Evolutionary conservation across 768 basidiomycete species (phyloP).

Genomic region (Trametes maxima): DNA sequence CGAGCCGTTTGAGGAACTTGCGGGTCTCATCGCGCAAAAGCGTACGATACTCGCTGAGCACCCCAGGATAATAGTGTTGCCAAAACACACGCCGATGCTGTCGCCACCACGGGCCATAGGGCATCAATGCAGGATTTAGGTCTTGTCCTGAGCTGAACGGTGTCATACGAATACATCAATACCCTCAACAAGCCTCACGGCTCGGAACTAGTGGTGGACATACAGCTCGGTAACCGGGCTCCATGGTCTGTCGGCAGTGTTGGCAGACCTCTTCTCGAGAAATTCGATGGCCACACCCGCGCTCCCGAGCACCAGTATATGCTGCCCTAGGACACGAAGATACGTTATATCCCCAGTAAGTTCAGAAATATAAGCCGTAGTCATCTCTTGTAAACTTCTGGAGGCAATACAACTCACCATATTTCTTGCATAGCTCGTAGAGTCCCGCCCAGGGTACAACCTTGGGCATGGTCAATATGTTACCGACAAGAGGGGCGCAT

Average conservation of each 20-base stretch:
- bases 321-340: not conserved
- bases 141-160: constrained; percentile 1
- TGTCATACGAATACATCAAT: not conserved
- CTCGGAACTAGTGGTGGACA: not conserved
- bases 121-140: constrained; percentile 4
- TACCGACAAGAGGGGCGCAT: constrained; percentile 8
- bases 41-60: not conserved
- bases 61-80: constrained; percentile 10
- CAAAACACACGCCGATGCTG: constrained; percentile 12
- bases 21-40: not conserved
- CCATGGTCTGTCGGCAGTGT: constrained; percentile 30
- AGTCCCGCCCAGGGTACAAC: constrained; percentile 3
- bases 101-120: constrained; percentile 19
- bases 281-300: constrained; percentile 27
- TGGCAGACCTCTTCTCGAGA: constrained; percentile 30
- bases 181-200: no score
- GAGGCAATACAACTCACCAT: not conserved
- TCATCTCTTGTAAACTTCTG: no score
- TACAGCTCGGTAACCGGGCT: not conserved
- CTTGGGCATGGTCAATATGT: constrained; percentile 9
- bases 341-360: not conserved
- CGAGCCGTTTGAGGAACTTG: not conserved
- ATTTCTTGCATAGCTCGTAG: not conserved
- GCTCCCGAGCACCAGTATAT: constrained; percentile 27
- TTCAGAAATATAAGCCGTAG: not conserved